Evolutionary conservation across 257 asterid species (phyloP).

Genomic region (Solanum sejunctum): DNA sequence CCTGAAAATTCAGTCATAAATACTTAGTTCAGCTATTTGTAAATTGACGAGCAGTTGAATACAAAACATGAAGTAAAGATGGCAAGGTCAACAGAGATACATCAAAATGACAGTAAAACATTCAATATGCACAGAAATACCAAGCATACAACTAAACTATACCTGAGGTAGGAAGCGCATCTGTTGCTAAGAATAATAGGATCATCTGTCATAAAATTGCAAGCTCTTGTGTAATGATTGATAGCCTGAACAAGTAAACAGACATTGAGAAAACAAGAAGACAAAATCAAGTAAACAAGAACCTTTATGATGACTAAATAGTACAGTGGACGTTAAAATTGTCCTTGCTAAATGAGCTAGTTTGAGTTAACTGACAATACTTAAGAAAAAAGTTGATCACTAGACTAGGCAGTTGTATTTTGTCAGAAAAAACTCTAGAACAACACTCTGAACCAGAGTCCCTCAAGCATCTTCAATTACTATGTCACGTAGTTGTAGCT

Average conservation of each 20-base stretch:
- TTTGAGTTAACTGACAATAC: neutral
- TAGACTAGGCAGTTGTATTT: neutral
- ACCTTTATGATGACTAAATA: neutral
- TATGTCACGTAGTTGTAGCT: neutral
- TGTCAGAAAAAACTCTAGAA: neutral
- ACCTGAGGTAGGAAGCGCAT: slow-evolving; percentile 85
- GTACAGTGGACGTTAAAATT: neutral
- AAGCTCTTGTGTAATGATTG: slow-evolving; percentile 67
- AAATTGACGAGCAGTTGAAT: neutral
- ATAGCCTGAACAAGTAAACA: slow-evolving; percentile 43
- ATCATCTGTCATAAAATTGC: slow-evolving; percentile 63
- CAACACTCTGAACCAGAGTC: neutral
- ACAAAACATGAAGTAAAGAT: neutral
- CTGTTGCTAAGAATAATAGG: slow-evolving; percentile 66
- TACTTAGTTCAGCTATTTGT: neutral
- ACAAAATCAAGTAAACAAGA: neutral
- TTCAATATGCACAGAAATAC: neutral
- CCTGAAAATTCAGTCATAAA: slow-evolving; percentile 27
- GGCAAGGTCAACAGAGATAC: neutral
- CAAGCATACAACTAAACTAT: neutral
- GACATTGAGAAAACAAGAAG: neutral
- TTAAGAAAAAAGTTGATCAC: neutral
- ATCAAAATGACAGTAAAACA: neutral
- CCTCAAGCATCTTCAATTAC: neutral
- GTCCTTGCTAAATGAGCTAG: neutral